Base-by-base conservation (phyloP, 345 rosid genomes). In the Eucalyptus lansdowneana region DNA sequence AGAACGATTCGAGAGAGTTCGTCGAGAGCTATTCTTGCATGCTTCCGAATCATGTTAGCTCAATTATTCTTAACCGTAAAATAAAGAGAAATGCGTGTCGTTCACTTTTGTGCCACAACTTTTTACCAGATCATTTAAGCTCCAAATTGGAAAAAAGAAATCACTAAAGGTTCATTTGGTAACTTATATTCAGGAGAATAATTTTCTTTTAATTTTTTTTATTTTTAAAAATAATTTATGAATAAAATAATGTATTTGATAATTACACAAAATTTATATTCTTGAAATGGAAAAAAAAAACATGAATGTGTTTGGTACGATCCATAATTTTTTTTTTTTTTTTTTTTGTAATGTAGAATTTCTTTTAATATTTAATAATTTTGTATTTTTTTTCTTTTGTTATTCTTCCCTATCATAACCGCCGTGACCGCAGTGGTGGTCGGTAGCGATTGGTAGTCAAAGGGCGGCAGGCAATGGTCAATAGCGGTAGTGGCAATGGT, bases 371-470 rank as follows among this genome's bases (percentile, higher is more conserved):
- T 53, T 19, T 53, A 19, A 53, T 53, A 8, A 53, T 19, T 53
- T 19, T 19, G 2, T 0, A 8, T 53, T 51, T 14, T 40, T 15
- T 19, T 53, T 8, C 2, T 53, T 53, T 53, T 53, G 1, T 53
- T 53, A 19, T 53, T 53, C 24, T 19, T 8, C 1, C 24, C 0
- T 19, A 9, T 53, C 0, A 4, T 19, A 9, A 24, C 24, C 4
- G 0, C 0, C 2, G 1, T 3, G 2, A 51, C 4, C 1, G 4
- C 1, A 16, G 9, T 1, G 9, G 3, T 51, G 54, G 9, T 16
- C 2, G 9, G 1, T 1, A 51, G 0, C 2, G 21, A 16, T 3
- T 16, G 4, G 54, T 3, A 51, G 3, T 16, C 4, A 1, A 7
- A 51, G 19, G 53, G 19, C 2, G 1, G 2, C 3, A 6, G 0